These are phyloP conservation scores for Talaromyces sp. DNA, from an alignment of 2,329 filamentous ascomycete species.

Conservation along the genomic window DNA sequence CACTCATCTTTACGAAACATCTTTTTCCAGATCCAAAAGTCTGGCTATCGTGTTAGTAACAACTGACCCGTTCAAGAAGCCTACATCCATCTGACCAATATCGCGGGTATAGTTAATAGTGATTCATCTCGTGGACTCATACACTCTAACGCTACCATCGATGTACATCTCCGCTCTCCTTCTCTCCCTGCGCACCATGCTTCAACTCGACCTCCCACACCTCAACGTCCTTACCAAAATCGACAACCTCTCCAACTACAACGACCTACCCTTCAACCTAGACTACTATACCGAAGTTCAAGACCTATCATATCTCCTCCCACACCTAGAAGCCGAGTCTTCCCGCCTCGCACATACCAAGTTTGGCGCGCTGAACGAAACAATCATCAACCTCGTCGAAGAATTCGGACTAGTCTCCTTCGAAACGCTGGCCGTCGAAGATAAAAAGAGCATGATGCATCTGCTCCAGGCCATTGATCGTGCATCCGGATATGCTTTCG, in stretches of 20 bases:
- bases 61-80: neutral
- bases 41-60: slow-evolving; percentile 79
- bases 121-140: slow-evolving; percentile 90
- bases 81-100: neutral
- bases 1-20: slow-evolving; percentile 90
- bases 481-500: slow-evolving; percentile 91
- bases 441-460: slow-evolving; percentile 96
- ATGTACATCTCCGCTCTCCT: slow-evolving; percentile 94
- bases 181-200: slow-evolving; percentile 91
- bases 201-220: slow-evolving; percentile 96
- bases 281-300: slow-evolving; percentile 98
- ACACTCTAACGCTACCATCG: slow-evolving; percentile 88
- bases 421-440: slow-evolving; percentile 92
- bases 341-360: slow-evolving; percentile 70
- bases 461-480: slow-evolving; percentile 86
- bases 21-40: slow-evolving; percentile 84
- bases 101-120: slow-evolving; percentile 72
- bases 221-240: slow-evolving; percentile 97
- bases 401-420: slow-evolving; percentile 89
- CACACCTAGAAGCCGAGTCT: slow-evolving; percentile 77
- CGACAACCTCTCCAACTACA: slow-evolving; percentile 85
- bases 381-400: slow-evolving; percentile 83
- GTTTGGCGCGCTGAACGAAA: slow-evolving; percentile 81
- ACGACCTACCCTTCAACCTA: slow-evolving; percentile 87
- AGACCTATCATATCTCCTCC: slow-evolving; percentile 81